These are phyloP conservation scores for Penicillium chermesinum DNA, from an alignment of 495 filamentous ascomycete genomes.

Conservation along the genomic window DNA sequence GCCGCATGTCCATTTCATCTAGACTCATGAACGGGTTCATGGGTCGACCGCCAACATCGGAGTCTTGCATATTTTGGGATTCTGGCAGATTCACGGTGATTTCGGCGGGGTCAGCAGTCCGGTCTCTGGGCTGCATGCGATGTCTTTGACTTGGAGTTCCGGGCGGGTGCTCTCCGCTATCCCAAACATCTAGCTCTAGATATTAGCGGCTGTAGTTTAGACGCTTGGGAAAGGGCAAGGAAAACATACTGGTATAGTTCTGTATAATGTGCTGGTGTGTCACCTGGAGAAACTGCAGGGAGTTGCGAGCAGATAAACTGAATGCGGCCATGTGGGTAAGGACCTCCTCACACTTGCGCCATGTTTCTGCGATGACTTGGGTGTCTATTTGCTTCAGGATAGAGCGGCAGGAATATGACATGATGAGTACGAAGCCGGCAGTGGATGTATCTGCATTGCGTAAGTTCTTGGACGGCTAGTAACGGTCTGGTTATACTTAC, in stretches of 20 bases:
- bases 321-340: conserved; percentile 26
- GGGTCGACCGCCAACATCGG: conserved; percentile 1
- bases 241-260: conserved; percentile 16
- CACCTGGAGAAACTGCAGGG: conserved; percentile 29
- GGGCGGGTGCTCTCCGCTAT: neutral
- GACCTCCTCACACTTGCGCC: conserved; percentile 28
- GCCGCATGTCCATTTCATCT: conserved; percentile 21
- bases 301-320: conserved; percentile 27
- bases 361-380: conserved; percentile 17
- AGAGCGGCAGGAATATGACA: conserved; percentile 27
- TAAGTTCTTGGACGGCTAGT: neutral
- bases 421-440: conserved; percentile 37
- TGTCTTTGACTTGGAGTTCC: neutral
- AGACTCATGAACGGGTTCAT: conserved; percentile 17
- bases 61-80: neutral
- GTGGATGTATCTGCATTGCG: conserved; percentile 34
- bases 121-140: neutral
- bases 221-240: too few species aligned
- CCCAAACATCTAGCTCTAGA: neutral
- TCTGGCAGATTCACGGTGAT: neutral
- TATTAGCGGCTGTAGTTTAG: too few species aligned
- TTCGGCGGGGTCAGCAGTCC: conserved; percentile 3
- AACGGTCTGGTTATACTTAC: conserved; percentile 18
- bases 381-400: conserved; percentile 20
- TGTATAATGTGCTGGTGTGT: conserved; percentile 23